These are phyloP conservation scores for Nemania sp. DNA, from an alignment of 2,329 filamentous ascomycete genomes.

Conservation along the genomic window DNA sequence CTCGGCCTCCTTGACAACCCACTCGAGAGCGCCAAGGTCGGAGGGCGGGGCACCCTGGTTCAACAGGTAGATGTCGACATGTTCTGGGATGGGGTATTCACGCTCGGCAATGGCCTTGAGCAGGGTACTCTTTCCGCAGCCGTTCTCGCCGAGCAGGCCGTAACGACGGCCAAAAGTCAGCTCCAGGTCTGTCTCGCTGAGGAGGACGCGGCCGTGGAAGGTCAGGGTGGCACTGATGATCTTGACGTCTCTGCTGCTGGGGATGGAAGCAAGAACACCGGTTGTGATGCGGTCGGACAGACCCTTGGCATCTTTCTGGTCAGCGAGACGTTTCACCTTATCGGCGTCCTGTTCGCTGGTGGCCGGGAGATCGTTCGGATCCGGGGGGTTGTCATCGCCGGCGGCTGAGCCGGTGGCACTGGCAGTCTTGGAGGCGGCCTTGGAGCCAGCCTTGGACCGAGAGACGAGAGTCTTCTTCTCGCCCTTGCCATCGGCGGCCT, in stretches of 20 bases:
- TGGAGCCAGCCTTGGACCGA: constrained; percentile 68
- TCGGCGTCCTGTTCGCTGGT: constrained; percentile 65
- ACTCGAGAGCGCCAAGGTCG: constrained; percentile 90
- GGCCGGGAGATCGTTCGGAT: constrained; percentile 71
- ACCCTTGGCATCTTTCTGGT: constrained; percentile 95
- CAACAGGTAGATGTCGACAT: constrained; percentile 96
- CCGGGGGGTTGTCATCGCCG: constrained; percentile 66
- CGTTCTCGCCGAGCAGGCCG: constrained; percentile 96
- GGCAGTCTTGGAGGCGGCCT: constrained; percentile 61
- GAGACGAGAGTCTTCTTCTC: constrained; percentile 78
- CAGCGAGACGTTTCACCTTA: constrained; percentile 82
- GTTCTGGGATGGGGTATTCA: constrained; percentile 94
- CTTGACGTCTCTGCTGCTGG: constrained; percentile 91
- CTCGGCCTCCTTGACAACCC: constrained; percentile 95
- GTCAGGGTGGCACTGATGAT: constrained; percentile 91
- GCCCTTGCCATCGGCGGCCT: constrained; percentile 72
- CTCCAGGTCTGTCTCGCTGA: constrained; percentile 92
- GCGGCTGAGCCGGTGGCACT: constrained; percentile 60
- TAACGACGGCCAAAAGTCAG: constrained; percentile 92
- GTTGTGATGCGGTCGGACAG: constrained; percentile 98
- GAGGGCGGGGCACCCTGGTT: constrained; percentile 94
- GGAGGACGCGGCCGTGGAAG: constrained; percentile 96
- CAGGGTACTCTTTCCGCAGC: constrained; percentile 97
- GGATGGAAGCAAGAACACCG: constrained; percentile 86
- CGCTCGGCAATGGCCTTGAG: constrained; percentile 92